Percentiles rank a stretch among this genome's conserved stretches.
Conservation (phyloP, 2,329 filamentous ascomycete species). For the Dactylellina parvicollis region DNA sequence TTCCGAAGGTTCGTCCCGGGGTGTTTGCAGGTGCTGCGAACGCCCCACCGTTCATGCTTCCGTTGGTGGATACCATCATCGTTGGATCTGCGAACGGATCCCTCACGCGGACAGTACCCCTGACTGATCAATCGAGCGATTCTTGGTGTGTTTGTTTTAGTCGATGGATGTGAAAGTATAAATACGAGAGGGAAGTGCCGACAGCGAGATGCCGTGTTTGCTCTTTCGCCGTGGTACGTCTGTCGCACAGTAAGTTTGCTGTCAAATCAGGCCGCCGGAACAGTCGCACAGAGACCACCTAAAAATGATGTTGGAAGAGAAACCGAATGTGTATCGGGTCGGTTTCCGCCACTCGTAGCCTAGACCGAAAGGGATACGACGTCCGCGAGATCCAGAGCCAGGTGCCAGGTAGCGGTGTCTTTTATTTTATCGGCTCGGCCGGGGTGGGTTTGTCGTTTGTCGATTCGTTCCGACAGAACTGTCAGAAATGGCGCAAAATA, state of each 20-base stretch:
- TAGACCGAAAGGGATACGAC: neutral
- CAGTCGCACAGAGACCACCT: slow-evolving; percentile 11
- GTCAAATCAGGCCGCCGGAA: slow-evolving; percentile 9
- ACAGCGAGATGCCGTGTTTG: slow-evolving; percentile 17
- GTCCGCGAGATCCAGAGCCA: slow-evolving; percentile 5
- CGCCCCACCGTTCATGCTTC: slow-evolving; percentile 16
- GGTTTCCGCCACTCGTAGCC: slow-evolving; percentile 17
- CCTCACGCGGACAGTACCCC: slow-evolving; percentile 2
- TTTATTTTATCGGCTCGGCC: slow-evolving; percentile 14
- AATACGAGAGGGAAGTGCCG: slow-evolving; percentile 1
- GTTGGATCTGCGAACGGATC: slow-evolving; percentile 6
- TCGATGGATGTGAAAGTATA: slow-evolving; percentile 1
- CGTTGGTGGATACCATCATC: slow-evolving; percentile 49
- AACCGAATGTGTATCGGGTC: slow-evolving; percentile 25
- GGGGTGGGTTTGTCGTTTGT: slow-evolving; percentile 19
- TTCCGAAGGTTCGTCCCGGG: slow-evolving; percentile 17
- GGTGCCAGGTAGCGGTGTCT: neutral
- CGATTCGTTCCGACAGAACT: neutral
- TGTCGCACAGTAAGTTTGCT: slow-evolving; percentile 32
- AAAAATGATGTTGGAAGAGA: neutral
- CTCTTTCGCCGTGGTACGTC: neutral
- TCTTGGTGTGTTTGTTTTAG: slow-evolving; percentile 13
- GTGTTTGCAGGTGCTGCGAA: slow-evolving; percentile 6
- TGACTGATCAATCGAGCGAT: neutral
- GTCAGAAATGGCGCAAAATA: slow-evolving; percentile 28